Conservation (phyloP, 768 basidiomycete species). For the Calocybe gangraenosa region DNA sequence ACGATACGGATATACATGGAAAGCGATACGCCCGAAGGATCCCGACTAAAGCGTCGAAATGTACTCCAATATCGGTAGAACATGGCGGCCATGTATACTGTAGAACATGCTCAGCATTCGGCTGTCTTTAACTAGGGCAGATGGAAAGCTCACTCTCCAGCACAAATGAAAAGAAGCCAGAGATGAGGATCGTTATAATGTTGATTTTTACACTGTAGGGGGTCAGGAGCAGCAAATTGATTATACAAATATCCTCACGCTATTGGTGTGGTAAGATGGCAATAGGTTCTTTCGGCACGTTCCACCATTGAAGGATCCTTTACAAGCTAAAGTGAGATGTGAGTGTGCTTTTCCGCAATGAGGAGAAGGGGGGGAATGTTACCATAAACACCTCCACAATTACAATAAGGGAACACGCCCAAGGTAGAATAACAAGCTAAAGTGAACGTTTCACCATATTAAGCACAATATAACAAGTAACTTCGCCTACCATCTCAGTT, state of each 20-base stretch:
- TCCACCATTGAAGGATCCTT: not conserved
- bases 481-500: too few relatives aligned
- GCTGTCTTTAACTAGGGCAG: too few relatives aligned
- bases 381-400: not conserved
- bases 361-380: not conserved
- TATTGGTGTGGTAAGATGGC: not conserved
- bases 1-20: conserved; percentile 1
- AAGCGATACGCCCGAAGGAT: not conserved
- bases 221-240: not conserved
- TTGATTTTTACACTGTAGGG: not conserved
- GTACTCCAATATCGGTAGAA: conserved; percentile 1
- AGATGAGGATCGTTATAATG: not conserved
- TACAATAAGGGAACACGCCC: not conserved
- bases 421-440: conserved; percentile 2
- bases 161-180: not conserved
- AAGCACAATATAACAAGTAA: too few relatives aligned
- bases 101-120: too few relatives aligned
- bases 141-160: not conserved
- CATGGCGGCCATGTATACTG: conserved; percentile 2
- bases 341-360: not conserved
- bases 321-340: not conserved
- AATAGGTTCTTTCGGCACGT: not conserved
- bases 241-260: not conserved
- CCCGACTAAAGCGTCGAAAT: not conserved
- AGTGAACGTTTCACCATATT: too few relatives aligned